These are phyloP conservation scores for Morella rubra DNA, from an alignment of 306 rosid species.

Conservation along the genomic window DNA sequence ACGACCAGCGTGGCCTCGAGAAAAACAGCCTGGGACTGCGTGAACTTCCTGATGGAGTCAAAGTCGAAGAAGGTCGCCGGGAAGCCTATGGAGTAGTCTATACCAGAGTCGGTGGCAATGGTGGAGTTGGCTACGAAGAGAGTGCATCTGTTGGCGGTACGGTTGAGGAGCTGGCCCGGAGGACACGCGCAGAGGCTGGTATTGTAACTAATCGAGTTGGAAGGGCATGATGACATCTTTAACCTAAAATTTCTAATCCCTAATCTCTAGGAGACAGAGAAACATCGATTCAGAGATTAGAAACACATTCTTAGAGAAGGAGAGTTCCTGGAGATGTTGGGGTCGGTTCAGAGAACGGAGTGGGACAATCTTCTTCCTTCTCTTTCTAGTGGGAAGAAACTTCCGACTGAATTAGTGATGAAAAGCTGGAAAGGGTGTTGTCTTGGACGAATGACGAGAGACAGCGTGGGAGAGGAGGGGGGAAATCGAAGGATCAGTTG, in stretches of 20 bases:
- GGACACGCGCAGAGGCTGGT: slow-evolving; percentile 67
- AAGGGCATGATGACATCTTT: slow-evolving; percentile 72
- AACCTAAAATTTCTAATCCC: no score
- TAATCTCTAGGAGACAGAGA: background rate
- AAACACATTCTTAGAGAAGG: background rate
- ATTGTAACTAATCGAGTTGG: slow-evolving; percentile 61
- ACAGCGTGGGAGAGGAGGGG: no score
- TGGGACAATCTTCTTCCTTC: no score
- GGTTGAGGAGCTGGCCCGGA: slow-evolving; percentile 61
- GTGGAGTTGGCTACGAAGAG: slow-evolving; percentile 46
- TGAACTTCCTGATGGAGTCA: slow-evolving; percentile 76
- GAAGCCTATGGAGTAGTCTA: slow-evolving; percentile 50
- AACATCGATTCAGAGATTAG: background rate
- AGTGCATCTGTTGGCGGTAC: slow-evolving; percentile 35
- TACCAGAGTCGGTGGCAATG: slow-evolving; percentile 49
- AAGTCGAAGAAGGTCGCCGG: slow-evolving; percentile 63
- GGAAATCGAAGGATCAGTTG: no score
- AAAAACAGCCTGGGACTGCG: slow-evolving; percentile 96
- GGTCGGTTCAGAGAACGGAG: background rate
- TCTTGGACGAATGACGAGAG: no score
- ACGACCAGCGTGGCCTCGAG: slow-evolving; percentile 77
- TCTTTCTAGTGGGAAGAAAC: no score
- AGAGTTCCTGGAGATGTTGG: background rate
- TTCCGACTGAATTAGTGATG: no score
- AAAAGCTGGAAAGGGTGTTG: no score